phyloP scores from a whole-genome alignment of 257 asterid species.

The Nicotiana sylvestris region DNA sequence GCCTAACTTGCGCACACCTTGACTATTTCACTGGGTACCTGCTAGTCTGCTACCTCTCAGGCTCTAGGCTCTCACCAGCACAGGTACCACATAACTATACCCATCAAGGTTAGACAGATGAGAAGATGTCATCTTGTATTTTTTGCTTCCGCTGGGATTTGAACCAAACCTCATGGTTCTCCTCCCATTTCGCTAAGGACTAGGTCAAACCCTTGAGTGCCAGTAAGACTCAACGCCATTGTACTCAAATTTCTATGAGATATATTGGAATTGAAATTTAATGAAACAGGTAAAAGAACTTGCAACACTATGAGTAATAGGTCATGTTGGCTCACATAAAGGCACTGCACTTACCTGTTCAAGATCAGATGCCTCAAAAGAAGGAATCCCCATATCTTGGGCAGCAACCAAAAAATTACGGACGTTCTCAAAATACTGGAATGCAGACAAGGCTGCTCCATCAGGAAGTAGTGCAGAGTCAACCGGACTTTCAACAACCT shows the following conservation, averaged over 20 bases:
- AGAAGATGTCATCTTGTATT: no score
- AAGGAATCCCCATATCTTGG: constrained; percentile 84
- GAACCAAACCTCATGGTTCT: no score
- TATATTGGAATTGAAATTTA: not conserved
- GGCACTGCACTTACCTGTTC: constrained; percentile 56
- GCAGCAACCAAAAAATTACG: constrained; percentile 41
- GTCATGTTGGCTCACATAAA: not conserved
- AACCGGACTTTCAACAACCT: constrained; percentile 75
- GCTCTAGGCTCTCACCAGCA: no score
- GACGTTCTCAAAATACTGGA: constrained; percentile 23
- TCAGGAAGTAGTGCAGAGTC: constrained; percentile 20
- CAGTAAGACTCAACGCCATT: not conserved
- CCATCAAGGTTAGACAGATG: no score
- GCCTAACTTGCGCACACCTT: no score
- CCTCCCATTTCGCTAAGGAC: no score
- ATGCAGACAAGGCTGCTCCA: constrained; percentile 27
- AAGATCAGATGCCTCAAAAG: constrained; percentile 93
- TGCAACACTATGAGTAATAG: not conserved
- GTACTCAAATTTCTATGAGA: not conserved
- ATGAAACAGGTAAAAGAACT: not conserved
- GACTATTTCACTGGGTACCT: no score
- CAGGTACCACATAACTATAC: no score
- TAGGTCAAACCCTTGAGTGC: no score
- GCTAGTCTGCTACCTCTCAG: no score
- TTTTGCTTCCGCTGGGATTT: no score